Conservation (phyloP, 306 rosid species). For the Prunus davidiana region DNA sequence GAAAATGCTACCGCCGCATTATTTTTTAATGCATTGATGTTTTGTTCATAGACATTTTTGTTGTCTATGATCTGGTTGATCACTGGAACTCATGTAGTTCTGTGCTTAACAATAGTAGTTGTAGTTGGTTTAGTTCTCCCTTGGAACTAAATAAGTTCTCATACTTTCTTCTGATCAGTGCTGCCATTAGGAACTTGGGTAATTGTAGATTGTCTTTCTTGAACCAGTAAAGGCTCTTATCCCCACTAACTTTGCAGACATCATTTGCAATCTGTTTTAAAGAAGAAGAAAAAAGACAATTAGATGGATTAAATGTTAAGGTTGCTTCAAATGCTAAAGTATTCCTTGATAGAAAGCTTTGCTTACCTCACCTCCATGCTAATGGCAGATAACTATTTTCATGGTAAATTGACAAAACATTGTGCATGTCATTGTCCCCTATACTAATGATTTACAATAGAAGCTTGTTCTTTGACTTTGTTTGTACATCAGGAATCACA, state of each 20-base stretch:
- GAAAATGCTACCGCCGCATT: no score
- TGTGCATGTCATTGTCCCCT: background rate
- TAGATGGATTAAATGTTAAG: no score
- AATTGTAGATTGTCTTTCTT: no score
- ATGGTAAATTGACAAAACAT: background rate
- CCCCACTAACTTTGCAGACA: background rate
- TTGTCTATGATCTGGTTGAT: background rate
- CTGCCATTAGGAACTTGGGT: background rate
- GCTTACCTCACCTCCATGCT: no score
- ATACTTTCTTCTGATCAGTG: background rate
- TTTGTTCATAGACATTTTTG: background rate
- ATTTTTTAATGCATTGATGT: background rate
- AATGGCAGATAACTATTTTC: no score
- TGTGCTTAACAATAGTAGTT: background rate
- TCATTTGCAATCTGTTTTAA: no score
- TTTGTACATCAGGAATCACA: background rate
- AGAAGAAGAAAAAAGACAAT: no score
- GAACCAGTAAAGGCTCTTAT: background rate
- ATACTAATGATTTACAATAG: no score
- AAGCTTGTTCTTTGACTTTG: background rate
- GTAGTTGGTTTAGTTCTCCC: background rate
- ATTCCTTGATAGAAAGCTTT: no score
- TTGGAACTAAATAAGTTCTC: no score
- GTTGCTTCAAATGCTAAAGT: no score
- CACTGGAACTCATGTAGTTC: background rate